phyloP scores from a whole-genome alignment of 73 alveolate species.

The Paraurostyla sp. region DNA sequence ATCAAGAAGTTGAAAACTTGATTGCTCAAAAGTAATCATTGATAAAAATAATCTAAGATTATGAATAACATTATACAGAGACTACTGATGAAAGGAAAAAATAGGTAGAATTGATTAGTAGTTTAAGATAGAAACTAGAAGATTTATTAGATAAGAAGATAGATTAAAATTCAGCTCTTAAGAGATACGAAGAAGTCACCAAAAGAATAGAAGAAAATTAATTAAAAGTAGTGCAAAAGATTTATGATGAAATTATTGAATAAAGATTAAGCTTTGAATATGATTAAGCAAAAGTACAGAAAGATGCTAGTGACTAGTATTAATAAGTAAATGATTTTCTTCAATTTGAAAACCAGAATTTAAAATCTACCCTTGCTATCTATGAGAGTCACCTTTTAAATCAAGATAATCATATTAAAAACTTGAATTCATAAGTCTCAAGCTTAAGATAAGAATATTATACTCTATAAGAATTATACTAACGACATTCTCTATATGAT shows the following conservation, averaged over 20 bases:
- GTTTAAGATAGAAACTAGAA: too few species aligned
- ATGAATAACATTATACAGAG: constrained; percentile 4
- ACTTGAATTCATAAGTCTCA: too few species aligned
- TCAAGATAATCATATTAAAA: too few species aligned
- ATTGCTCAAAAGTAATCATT: neutral
- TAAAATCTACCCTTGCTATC: too few species aligned
- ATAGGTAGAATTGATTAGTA: neutral
- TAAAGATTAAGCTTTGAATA: neutral
- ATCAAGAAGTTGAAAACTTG: neutral
- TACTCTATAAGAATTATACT: too few species aligned
- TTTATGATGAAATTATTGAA: neutral
- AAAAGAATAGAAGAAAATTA: neutral
- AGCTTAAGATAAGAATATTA: too few species aligned
- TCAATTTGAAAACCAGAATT: neutral
- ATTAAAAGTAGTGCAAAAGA: neutral
- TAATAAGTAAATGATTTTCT: neutral
- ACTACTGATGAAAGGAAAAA: neutral
- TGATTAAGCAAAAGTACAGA: neutral
- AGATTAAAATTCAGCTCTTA: too few species aligned
- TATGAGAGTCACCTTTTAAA: too few species aligned
- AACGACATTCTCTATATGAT: too few species aligned
- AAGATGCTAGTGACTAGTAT: neutral
- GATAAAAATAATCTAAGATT: neutral
- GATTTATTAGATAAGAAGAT: too few species aligned
- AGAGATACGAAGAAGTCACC: neutral